Conservation (phyloP, 2,329 filamentous ascomycete genomes). For the Penicillium italicum region DNA sequence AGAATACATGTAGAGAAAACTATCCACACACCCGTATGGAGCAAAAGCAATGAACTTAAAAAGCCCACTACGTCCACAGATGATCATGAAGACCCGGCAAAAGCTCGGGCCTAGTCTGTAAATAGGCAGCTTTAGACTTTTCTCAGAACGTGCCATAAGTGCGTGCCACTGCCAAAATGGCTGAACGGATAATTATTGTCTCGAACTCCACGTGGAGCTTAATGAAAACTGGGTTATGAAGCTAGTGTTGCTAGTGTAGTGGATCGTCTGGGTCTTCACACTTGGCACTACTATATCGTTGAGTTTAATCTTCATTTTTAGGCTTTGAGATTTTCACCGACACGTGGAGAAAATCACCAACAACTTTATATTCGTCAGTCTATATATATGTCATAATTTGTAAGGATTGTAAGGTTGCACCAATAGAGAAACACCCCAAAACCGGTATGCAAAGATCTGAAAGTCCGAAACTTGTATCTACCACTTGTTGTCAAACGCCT, state of each 20-base stretch:
- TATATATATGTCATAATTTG: not conserved
- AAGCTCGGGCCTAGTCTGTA: not conserved
- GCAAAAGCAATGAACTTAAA: conserved; percentile 62
- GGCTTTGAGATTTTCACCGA: no score
- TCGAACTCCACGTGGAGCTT: not conserved
- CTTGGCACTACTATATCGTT: no score
- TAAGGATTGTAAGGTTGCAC: not conserved
- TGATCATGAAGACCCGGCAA: conserved; percentile 55
- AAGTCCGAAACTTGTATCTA: conserved; percentile 10
- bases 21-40: conserved; percentile 10
- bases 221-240: not conserved
- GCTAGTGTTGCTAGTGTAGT: not conserved
- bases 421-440: not conserved
- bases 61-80: conserved; percentile 70
- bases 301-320: not conserved
- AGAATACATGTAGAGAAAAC: conserved; percentile 17
- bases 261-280: no score
- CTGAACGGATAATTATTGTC: not conserved
- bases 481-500: conserved; percentile 49
- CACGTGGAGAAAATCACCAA: not conserved
- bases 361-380: not conserved
- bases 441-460: not conserved
- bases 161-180: not conserved
- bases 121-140: not conserved
- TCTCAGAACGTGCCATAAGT: not conserved